Percentiles rank a stretch among this genome's conserved stretches.
Evolutionary conservation across 257 asterid species (phyloP).

Genomic region (Linderniella brevidens): DNA sequence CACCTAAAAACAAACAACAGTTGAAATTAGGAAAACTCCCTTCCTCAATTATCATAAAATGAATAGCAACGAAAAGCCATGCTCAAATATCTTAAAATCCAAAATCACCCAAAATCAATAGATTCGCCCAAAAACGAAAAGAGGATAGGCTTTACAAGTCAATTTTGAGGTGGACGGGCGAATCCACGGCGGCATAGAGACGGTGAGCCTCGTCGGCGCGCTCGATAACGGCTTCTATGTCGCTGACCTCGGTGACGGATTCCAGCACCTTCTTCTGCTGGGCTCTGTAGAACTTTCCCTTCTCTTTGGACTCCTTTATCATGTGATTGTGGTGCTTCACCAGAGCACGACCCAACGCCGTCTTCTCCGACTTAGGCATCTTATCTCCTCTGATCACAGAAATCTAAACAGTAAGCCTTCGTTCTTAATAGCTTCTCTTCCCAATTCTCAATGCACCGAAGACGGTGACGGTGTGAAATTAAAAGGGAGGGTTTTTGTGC

Average conservation of each 20-base stretch:
- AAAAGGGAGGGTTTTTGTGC: too few relatives aligned
- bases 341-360: slow-evolving; percentile 64
- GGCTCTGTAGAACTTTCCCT: slow-evolving; percentile 44
- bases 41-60: too few relatives aligned
- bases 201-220: slow-evolving; percentile 79
- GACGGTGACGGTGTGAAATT: too few relatives aligned
- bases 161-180: slow-evolving; percentile 41
- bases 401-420: too few relatives aligned
- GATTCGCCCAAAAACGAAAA: not conserved
- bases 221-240: slow-evolving; percentile 78
- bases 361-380: slow-evolving; percentile 70
- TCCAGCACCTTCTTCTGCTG: slow-evolving; percentile 75
- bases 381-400: not conserved
- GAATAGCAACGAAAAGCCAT: not conserved
- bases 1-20: not conserved
- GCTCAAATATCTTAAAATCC: not conserved
- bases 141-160: slow-evolving; percentile 29
- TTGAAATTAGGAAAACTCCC: too few relatives aligned
- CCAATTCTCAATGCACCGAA: too few relatives aligned
- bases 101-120: slow-evolving; percentile 1
- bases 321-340: slow-evolving; percentile 90
- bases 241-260: slow-evolving; percentile 82
- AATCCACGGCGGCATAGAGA: slow-evolving; percentile 37
- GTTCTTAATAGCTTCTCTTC: too few relatives aligned
- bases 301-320: slow-evolving; percentile 61